phyloP scores from a whole-genome alignment of 2,329 filamentous ascomycete genomes.

The Bisporella sp. region DNA sequence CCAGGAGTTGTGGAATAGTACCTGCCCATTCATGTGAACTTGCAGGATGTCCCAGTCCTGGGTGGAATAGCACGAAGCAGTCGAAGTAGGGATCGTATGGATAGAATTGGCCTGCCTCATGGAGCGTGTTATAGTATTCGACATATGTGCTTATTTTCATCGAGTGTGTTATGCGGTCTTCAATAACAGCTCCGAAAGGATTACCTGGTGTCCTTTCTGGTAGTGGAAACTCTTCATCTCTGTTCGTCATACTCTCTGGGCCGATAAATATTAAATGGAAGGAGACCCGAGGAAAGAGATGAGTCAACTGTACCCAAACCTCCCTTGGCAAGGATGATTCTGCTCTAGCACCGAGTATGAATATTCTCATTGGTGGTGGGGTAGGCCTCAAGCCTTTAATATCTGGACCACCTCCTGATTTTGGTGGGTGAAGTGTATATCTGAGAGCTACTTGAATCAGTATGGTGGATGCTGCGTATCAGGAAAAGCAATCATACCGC shows the following conservation, averaged over 20 bases:
- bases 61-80: constrained; percentile 95
- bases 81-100: constrained; percentile 98
- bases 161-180: constrained; percentile 79
- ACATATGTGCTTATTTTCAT: constrained; percentile 98
- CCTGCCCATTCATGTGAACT: constrained; percentile 91
- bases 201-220: constrained; percentile 79
- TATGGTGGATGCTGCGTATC: not conserved
- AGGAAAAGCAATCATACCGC: constrained; percentile 51
- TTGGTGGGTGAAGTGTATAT: constrained; percentile 87
- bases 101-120: constrained; percentile 82
- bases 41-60: constrained; percentile 88
- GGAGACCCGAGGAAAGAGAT: constrained; percentile 87
- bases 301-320: constrained; percentile 88
- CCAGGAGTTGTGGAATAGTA: constrained; percentile 80
- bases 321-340: constrained; percentile 93
- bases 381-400: constrained; percentile 77
- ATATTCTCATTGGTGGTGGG: constrained; percentile 83
- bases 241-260: constrained; percentile 91
- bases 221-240: constrained; percentile 86
- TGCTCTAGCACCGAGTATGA: constrained; percentile 90
- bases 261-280: constrained; percentile 94
- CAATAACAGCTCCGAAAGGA: constrained; percentile 88
- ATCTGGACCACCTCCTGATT: constrained; percentile 63
- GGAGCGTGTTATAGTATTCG: constrained; percentile 96
- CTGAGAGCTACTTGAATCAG: constrained; percentile 59